Percentiles rank a stretch among this genome's conserved stretches.
Evolutionary conservation across 2,329 filamentous ascomycete species (phyloP).

Genomic region (Alternaria sp.): DNA sequence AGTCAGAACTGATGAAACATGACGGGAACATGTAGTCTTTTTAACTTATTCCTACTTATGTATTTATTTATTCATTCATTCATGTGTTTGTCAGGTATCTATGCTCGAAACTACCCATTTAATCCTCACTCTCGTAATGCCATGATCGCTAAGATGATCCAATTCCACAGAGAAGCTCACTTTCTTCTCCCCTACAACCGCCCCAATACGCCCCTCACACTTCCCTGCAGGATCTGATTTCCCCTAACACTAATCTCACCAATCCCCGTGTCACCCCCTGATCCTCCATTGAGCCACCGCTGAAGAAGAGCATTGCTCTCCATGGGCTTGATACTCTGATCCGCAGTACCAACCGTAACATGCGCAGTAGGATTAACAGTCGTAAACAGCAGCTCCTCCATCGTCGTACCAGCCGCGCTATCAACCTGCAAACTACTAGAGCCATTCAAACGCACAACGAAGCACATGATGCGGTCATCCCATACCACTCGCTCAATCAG

Average conservation of each 20-base stretch:
- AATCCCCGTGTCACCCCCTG: slow-evolving; percentile 61
- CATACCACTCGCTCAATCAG: slow-evolving; percentile 75
- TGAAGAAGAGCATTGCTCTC: slow-evolving; percentile 89
- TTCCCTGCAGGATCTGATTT: slow-evolving; percentile 64
- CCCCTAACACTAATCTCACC: slow-evolving; percentile 63
- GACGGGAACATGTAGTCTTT: no score
- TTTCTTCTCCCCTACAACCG: slow-evolving; percentile 29
- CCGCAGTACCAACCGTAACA: slow-evolving; percentile 86
- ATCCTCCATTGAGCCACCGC: slow-evolving; percentile 73
- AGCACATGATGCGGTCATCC: slow-evolving; percentile 87
- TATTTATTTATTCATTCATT: neutral
- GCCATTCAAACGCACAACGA: slow-evolving; percentile 72
- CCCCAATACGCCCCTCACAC: slow-evolving; percentile 57
- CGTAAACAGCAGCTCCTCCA: slow-evolving; percentile 62
- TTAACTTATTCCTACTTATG: no score
- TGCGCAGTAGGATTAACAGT: slow-evolving; percentile 83
- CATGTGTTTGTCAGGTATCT: neutral
- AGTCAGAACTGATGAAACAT: no score
- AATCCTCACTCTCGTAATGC: neutral
- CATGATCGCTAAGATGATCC: neutral
- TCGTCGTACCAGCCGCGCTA: slow-evolving; percentile 34
- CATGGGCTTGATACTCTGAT: slow-evolving; percentile 80
- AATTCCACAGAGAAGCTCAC: neutral
- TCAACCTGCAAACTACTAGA: slow-evolving; percentile 33
- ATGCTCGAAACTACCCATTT: neutral